Conservation (phyloP, 495 filamentous ascomycete species). For the Neurospora discreta region DNA sequence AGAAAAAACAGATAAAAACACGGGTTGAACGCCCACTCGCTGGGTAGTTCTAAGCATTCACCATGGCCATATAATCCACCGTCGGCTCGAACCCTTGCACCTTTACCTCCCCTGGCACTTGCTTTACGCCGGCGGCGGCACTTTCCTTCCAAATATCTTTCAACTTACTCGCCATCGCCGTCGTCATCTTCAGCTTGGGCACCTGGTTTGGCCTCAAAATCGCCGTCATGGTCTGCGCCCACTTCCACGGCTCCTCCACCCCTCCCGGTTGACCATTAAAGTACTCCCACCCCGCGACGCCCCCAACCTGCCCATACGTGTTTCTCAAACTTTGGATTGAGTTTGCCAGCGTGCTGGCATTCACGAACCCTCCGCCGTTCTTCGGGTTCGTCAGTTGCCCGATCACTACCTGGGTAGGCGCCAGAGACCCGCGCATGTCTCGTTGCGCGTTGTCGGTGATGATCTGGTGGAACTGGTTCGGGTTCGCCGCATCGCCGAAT, state of each 20-base stretch:
- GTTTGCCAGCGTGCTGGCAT: conserved; percentile 20
- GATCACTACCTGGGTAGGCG: conserved; percentile 53
- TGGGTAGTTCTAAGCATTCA: conserved; percentile 10
- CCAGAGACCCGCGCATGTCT: conserved; percentile 46
- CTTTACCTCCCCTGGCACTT: neutral
- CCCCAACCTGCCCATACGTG: conserved; percentile 55
- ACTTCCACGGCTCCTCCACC: conserved; percentile 52
- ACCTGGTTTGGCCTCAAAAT: conserved; percentile 28
- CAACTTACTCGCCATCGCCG: conserved; percentile 5
- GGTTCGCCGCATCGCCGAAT: conserved; percentile 54
- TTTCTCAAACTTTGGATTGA: conserved; percentile 36
- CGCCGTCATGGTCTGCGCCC: conserved; percentile 52
- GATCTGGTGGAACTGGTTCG: conserved; percentile 51
- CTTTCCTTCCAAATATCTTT: conserved; percentile 13
- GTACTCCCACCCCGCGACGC: conserved; percentile 83
- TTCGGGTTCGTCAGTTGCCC: conserved; percentile 61
- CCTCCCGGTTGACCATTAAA: conserved; percentile 58
- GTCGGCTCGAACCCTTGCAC: neutral
- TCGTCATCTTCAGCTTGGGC: conserved; percentile 11
- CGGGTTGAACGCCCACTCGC: neutral
- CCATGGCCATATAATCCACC: conserved; percentile 20
- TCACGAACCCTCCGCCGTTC: conserved; percentile 45
- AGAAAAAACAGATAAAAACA: neutral
- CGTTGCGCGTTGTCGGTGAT: neutral
- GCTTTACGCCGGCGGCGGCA: neutral